Base-by-base conservation (phyloP, 208 protist genomes). In the Naegleria lovaniensis region DNA sequence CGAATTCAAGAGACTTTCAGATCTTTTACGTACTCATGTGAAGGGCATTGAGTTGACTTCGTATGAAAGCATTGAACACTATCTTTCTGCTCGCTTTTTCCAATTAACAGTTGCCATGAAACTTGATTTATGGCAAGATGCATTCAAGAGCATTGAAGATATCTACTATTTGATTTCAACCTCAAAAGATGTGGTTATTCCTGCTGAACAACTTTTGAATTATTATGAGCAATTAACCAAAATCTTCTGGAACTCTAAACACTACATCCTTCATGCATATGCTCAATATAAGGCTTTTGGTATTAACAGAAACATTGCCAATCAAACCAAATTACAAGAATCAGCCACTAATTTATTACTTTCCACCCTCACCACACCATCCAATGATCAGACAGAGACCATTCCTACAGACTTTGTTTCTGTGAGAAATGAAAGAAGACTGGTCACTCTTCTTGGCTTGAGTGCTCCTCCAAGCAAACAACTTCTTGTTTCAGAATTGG, bases 181-280 rank as follows among this genome's bases (percentile, higher is more conserved):
- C 19, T 59, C 91, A 76, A 91, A 93, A 43, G 92, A 55, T 43
- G 38, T 43, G 19, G 13, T 92, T 40, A 40, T 39, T 25, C 92
- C 93, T 39, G 90, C 91, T 25, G 39, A 93, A 40, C 11, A 93
- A 22, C 19, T 94, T 25, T 79, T 85, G 41, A 89, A 59, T 58
- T 94, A 94, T 59, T 94, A 94, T 91, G 91, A 92, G 38, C 90
- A 92, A 41, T 89, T 94, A 5, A 90, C 91, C 19, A 91, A 91
- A 51, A 92, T 94, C 11, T 94, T 94, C 83, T 92, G 93, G 48
- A 91, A 92, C 33, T 93, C 92, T 0, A 51, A 93, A 75, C 92
- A 94, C 86, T 93, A 91, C n/a, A 58, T 91, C 38, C 84, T 94
- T 83, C 92, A 94, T 83, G 48, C 93, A 22, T 92, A 92, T 89